phyloP scores from a whole-genome alignment of 2,329 filamentous ascomycete genomes.

The Penicillium sclerotiorum region DNA sequence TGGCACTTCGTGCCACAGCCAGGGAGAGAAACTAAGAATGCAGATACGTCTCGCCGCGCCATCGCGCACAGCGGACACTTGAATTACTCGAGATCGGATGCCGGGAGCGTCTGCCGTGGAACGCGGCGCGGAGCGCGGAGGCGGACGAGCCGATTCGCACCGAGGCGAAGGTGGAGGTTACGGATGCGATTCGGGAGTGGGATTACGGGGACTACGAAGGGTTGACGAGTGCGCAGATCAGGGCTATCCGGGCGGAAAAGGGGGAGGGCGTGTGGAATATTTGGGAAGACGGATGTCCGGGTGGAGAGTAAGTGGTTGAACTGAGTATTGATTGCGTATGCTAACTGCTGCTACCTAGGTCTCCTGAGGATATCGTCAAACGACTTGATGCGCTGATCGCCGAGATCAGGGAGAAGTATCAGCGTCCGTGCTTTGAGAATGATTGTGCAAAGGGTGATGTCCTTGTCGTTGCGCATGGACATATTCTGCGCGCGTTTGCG shows the following conservation, averaged over 20 bases:
- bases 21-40: not conserved
- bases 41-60: conserved; percentile 82
- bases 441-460: conserved; percentile 63
- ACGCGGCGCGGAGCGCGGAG: conserved; percentile 34
- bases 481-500: conserved; percentile 84
- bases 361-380: conserved; percentile 69
- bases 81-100: conserved; percentile 79
- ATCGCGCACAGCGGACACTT: conserved; percentile 84
- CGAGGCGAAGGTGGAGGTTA: conserved; percentile 65
- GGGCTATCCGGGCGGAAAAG: conserved; percentile 56
- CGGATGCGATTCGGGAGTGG: conserved; percentile 78
- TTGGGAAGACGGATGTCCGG: conserved; percentile 84
- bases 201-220: conserved; percentile 89
- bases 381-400: conserved; percentile 75
- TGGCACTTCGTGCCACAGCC: not conserved
- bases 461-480: conserved; percentile 83
- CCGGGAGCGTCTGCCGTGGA: conserved; percentile 72
- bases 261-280: conserved; percentile 75
- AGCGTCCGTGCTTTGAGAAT: conserved; percentile 63
- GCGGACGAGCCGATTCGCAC: conserved; percentile 52
- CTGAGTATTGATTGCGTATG: not conserved
- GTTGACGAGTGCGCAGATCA: conserved; percentile 71
- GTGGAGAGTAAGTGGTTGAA: conserved; percentile 68
- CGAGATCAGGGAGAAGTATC: conserved; percentile 70
- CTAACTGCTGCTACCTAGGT: conserved; percentile 48